Evolutionary conservation across 768 basidiomycete species (phyloP), one percentile per base, ranked within the genome.

Genomic region (Porpolomopsis calyptriformis): DNA sequence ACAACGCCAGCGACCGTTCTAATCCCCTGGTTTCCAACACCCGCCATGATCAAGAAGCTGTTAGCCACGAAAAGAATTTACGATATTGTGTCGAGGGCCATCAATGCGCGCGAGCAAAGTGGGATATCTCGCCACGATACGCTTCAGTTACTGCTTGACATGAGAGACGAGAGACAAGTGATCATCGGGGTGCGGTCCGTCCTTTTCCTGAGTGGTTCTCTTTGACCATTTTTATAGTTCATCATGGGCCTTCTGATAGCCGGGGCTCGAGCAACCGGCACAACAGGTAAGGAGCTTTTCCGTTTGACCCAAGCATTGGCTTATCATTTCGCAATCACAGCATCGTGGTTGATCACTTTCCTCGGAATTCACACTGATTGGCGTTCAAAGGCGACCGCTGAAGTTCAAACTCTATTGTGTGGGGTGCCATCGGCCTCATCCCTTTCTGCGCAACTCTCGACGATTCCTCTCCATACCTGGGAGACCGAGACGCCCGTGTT

Each of bases 221-320:
- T 23, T 40, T 18, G 25, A 24, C 20, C 24, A 25, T 33, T 40
- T 53, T 38, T 55, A 34, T 53, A 85, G 83, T 86, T 88, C 60
- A 82, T 85, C 49, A 85, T 86, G 80, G 85, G 85, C 25, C 64
- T 87, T 12, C 67, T 88, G 46, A 80, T 85, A 46, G 85, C 85
- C 25, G 85, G 85, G n/a, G 79, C 84, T 34, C 73, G 85, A 56
- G 82, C 85, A 10, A 87, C 83, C 37, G 84, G 84, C 9, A 81
- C 81, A 8, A 82, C 83, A 53, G 77, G 78, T 74, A 48, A 54
- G 63, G 27, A 34, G 20, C 41, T 11, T 16, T 23, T 16, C 16
- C 19, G 12, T 27, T 40, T 14, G 4, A 3, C n/a, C 31, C n/a
- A 14, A 12, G 3, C 11, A 23, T 1, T 23, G 48, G 48, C 29